These are phyloP conservation scores for Penicillium daleae DNA, from an alignment of 495 filamentous ascomycete genomes.

Conservation along the genomic window DNA sequence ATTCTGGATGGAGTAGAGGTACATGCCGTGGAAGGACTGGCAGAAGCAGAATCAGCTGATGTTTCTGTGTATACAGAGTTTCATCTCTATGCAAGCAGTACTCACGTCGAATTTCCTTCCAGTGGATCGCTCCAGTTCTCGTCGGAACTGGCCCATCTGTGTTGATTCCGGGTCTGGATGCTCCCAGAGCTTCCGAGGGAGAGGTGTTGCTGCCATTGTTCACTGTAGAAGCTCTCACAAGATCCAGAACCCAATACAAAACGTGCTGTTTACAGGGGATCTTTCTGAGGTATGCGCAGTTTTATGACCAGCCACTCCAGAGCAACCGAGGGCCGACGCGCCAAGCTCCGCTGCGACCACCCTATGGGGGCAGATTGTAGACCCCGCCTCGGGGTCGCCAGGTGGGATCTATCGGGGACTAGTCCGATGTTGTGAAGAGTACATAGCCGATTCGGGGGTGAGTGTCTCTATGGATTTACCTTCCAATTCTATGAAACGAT, in stretches of 20 bases:
- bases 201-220: conserved; percentile 20
- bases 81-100: background rate
- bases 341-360: conserved; percentile 12
- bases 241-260: background rate
- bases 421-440: background rate
- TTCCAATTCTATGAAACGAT: too few species aligned
- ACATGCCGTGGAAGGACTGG: conserved; percentile 60
- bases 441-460: background rate
- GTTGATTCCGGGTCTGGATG: conserved; percentile 64
- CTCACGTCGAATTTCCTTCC: conserved; percentile 28
- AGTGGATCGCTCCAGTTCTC: conserved; percentile 27
- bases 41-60: background rate
- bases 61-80: conserved; percentile 9
- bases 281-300: background rate
- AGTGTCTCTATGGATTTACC: too few species aligned
- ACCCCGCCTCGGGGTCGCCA: background rate
- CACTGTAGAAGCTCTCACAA: background rate
- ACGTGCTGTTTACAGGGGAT: conserved; percentile 16
- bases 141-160: conserved; percentile 62
- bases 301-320: background rate
- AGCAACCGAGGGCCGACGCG: conserved; percentile 14
- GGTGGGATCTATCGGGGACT: conserved; percentile 2
- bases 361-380: conserved; percentile 1
- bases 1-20: conserved; percentile 62
- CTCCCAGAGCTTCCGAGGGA: conserved; percentile 59